Evolutionary conservation across 192 early-diverging fungal genomes (phyloP), one percentile per base, ranked within the genome.

Genomic region (Backusella sp.): DNA sequence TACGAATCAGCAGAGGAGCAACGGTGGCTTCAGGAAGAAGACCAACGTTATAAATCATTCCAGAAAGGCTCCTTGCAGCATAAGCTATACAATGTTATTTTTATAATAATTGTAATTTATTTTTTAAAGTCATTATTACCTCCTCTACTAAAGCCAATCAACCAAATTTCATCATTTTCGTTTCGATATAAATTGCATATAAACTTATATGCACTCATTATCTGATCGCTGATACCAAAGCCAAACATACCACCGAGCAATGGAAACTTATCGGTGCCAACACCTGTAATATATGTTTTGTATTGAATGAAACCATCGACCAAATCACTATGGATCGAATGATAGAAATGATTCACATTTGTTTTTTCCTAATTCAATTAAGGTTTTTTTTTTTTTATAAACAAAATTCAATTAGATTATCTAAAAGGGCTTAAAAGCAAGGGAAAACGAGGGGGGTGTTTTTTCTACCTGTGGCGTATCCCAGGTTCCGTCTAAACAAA

Each of bases 31-130:
- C 34, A 67, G 76, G 70, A 17, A 77, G 66, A 19, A 77, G 49
- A 35, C 76, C 76, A 66, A 77, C 76, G 42, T 77, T 77, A 19
- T 77, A 70, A 34, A 77, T 52, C 76, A 77, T 77, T 15, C 76
- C 76, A 9, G 42, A 70, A 32, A 77, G 66, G 46, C 76, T 72
- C 72, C 76, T 56, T 19, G 76, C 70, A 8, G 76, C 70, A 62
- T 77, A 77, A 21, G 76, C 76, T 77, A 66, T 19, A 59, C 21
- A 37, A 5, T 37, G 21, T 35, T 34, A 62, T 26, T 35, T 52
- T 4, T 59, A 34, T 36, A 8, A 49, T 49, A n/a, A n/a, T 21
- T 49, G 46, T 6, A 1, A 19, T 49, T 44, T 14, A 17, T 14
- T 49, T 49, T 2, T 49, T n/a, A 59, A 26, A 28, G 28, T 59